Evolutionary conservation across 1,139 yeast species (phyloP).

Genomic region (Yamadazyma sp.): DNA sequence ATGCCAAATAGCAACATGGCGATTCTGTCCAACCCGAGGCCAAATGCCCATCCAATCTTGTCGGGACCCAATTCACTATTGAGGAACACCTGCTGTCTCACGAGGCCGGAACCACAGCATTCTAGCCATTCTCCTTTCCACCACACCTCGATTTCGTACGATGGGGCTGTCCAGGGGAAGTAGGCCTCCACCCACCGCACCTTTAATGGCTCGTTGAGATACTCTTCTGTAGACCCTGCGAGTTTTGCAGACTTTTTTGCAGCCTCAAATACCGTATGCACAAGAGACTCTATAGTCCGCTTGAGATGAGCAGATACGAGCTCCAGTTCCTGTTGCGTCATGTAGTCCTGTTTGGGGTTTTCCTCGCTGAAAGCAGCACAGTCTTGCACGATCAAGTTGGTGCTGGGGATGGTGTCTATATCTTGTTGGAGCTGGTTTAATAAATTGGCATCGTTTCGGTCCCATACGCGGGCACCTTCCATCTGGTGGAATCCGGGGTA

Average conservation of each 20-base stretch:
- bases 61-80: constrained; percentile 68
- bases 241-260: constrained; percentile 67
- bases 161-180: constrained; percentile 98
- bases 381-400: constrained; percentile 77
- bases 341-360: constrained; percentile 80
- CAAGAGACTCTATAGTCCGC: constrained; percentile 78
- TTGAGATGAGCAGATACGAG: constrained; percentile 78
- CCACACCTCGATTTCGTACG: constrained; percentile 98
- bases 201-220: constrained; percentile 71
- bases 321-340: constrained; percentile 67
- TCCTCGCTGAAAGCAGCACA: constrained; percentile 47
- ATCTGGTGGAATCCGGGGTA: constrained; percentile 97
- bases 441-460: constrained; percentile 42
- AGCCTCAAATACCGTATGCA: constrained; percentile 77
- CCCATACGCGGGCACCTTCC: constrained; percentile 95
- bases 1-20: constrained; percentile 95
- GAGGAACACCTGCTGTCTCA: constrained; percentile 70
- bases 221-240: constrained; percentile 64
- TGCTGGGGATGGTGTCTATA: constrained; percentile 63
- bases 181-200: constrained; percentile 95
- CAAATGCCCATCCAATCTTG: constrained; percentile 93
- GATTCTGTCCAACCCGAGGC: constrained; percentile 90
- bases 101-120: constrained; percentile 95
- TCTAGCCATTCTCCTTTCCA: constrained; percentile 99
- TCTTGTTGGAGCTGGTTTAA: constrained; percentile 50